A percentile compares a stretch with the other conserved stretches of the same genome.
These are phyloP conservation scores for Inosperma sp. DNA, from an alignment of 768 basidiomycete species.

Conservation along the genomic window DNA sequence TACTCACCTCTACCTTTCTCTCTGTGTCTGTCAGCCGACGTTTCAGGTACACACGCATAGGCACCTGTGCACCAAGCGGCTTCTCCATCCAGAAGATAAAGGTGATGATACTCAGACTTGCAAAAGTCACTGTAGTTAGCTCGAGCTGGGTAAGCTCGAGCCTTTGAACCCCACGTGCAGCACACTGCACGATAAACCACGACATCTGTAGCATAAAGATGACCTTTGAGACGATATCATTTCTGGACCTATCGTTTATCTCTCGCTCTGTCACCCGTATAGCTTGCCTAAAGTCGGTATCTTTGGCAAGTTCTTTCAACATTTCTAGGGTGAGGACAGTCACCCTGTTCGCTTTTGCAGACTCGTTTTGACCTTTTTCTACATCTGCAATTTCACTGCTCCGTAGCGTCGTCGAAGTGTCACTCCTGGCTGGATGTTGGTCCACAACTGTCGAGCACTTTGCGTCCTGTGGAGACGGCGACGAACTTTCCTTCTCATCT, in stretches of 20 bases:
- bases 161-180: background rate
- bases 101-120: background rate
- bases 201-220: background rate
- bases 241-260: conserved; percentile 5
- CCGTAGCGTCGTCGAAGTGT: no score
- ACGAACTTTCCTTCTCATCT: no score
- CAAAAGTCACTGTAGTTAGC: conserved; percentile 6
- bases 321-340: background rate
- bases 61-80: conserved; percentile 3
- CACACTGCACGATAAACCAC: conserved; percentile 8
- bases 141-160: conserved; percentile 9
- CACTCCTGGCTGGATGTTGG: no score
- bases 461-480: no score
- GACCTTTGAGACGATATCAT: conserved; percentile 2
- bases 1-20: background rate
- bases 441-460: no score
- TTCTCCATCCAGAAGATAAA: conserved; percentile 9
- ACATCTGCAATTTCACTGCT: no score
- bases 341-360: background rate
- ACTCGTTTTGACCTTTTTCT: no score
- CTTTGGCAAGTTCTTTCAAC: background rate
- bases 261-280: background rate
- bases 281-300: background rate
- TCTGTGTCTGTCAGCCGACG: background rate
- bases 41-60: background rate